Evolutionary conservation across 2,329 filamentous ascomycete genomes (phyloP), one percentile per base, ranked within the genome.

Genomic region (Fusarium sp.): DNA sequence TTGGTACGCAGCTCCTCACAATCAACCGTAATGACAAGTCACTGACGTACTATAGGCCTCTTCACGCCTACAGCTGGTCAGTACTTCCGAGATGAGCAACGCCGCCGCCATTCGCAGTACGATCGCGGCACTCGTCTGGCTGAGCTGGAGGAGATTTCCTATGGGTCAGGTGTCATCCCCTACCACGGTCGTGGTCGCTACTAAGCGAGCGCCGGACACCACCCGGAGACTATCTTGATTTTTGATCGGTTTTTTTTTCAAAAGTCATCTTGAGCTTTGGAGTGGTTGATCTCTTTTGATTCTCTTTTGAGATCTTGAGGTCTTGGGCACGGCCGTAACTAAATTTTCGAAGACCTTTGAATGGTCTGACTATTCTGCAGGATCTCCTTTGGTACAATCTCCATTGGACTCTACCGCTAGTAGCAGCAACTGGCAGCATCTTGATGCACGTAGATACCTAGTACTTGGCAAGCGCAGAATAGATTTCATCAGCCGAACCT

Each of bases 61-160:
- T 97, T 95, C 81, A 94, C 94, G 7, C 94, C 94, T 10, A 92
- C 93, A 73, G 91, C 92, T 52, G 90, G 91, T 22, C 92, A 94
- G 79, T 90, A 93, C 63, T 90, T 91, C 75, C 89, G 92, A 22
- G 91, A 94, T 72, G 92, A 95, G 79, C 93, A 95, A 80, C 91
- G 93, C 70, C 91, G 92, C 55, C 90, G 93, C 63, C 90, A 90
- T 58, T 95, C 93, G 28, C 92, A 94, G 78, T 97, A 90, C 77
- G 94, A 97, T 77, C 92, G 94, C 70, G 94, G 94, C 35, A 96
- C 93, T 35, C 89, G 90, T 65, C 88, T 93, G 70, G 92, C 92
- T 26, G 91, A 90, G 26, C 83, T 91, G 18, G 91, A 93, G 79
- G 89, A 92, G 77, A 88, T 85, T 65, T 87, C 89, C 70, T 87